phyloP scores from a whole-genome alignment of 1,284 basidiomycete species.

The Malassezia globosa region DNA sequence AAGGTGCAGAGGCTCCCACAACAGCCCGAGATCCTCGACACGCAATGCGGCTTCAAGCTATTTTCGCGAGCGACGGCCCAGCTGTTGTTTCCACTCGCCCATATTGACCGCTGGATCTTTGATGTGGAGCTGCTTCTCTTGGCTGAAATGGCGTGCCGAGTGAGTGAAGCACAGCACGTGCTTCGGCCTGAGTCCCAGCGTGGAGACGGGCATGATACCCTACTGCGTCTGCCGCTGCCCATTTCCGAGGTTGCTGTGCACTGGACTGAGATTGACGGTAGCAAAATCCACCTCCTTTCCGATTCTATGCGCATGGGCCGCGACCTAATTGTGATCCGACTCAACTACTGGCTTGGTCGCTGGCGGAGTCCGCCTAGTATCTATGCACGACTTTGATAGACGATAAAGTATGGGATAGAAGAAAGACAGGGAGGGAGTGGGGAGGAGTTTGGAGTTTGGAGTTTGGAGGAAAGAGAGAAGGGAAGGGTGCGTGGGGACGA shows the following conservation, averaged over 20 bases:
- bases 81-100: conserved; percentile 59
- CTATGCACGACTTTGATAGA: neutral
- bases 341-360: conserved; percentile 64
- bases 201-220: conserved; percentile 1
- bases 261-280: conserved; percentile 83
- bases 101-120: conserved; percentile 64
- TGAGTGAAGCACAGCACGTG: conserved; percentile 5
- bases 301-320: conserved; percentile 78
- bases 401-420: too few relatives aligned
- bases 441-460: too few relatives aligned
- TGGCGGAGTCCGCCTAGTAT: conserved; percentile 44
- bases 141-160: conserved; percentile 50
- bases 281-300: conserved; percentile 72
- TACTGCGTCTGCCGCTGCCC: conserved; percentile 56
- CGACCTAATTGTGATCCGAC: conserved; percentile 70
- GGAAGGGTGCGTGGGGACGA: too few relatives aligned
- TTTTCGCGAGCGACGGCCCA: conserved; percentile 65
- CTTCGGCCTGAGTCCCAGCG: conserved; percentile 7
- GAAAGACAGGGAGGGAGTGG: too few relatives aligned
- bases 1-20: conserved; percentile 14
- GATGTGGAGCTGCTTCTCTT: conserved; percentile 88
- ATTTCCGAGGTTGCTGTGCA: conserved; percentile 73
- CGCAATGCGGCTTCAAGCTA: conserved; percentile 86
- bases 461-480: too few relatives aligned
- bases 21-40: conserved; percentile 78